Conservation (phyloP, 2,329 filamentous ascomycete species). For the Colletotrichum acutatum region DNA sequence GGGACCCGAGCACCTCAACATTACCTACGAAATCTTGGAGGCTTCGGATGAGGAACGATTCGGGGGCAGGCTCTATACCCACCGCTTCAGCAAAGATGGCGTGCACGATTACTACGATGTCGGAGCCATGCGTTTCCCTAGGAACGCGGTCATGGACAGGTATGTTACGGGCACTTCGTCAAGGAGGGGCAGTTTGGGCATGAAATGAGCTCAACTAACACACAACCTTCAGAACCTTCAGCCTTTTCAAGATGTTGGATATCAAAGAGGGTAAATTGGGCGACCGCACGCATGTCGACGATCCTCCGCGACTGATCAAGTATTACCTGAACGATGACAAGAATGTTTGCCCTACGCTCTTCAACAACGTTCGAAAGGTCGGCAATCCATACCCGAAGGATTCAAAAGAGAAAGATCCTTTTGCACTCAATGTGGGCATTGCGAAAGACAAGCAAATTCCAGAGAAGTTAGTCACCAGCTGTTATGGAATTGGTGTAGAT, state of each 20-base stretch:
- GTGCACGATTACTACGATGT: conserved; percentile 53
- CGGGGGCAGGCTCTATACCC: conserved; percentile 49
- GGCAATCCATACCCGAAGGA: neutral
- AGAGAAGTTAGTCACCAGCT: neutral
- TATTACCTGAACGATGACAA: neutral
- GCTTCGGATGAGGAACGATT: conserved; percentile 40
- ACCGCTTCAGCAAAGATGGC: conserved; percentile 42
- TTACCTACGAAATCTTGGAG: conserved; percentile 47
- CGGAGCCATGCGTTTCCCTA: conserved; percentile 52
- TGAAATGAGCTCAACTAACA: neutral
- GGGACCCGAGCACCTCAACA: conserved; percentile 46
- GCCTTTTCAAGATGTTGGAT: neutral
- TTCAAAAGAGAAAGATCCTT: neutral
- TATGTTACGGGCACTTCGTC: neutral
- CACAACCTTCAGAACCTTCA: neutral
- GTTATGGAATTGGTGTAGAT: no score
- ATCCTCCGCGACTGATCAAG: neutral
- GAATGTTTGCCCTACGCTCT: neutral
- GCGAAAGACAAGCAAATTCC: neutral
- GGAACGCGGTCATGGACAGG: conserved; percentile 43
- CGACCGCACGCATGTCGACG: neutral
- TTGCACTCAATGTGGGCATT: neutral
- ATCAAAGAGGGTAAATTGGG: neutral
- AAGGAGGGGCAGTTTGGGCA: neutral
- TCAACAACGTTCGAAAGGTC: neutral